phyloP scores from a whole-genome alignment of 768 basidiomycete species.

The Leucocoprinus birnbaumii region DNA sequence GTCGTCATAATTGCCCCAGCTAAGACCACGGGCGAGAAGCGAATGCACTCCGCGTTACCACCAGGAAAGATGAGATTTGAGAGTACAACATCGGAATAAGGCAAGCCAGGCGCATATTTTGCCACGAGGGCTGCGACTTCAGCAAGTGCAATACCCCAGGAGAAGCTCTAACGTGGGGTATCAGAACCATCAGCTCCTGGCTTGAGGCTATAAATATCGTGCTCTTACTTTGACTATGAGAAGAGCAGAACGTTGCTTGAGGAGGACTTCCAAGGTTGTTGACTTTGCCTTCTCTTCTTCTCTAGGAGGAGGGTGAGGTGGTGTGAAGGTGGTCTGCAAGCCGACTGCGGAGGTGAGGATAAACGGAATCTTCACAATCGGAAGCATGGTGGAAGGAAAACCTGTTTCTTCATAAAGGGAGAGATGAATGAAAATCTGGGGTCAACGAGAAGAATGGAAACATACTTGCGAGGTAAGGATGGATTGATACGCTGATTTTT shows the following conservation, averaged over 20 bases:
- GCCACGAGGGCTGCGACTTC: constrained; percentile 37
- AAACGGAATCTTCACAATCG: constrained; percentile 39
- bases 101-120: constrained; percentile 19
- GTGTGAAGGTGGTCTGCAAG: constrained; percentile 42
- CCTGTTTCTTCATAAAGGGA: too few relatives aligned
- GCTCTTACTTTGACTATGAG: constrained; percentile 31
- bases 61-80: constrained; percentile 24
- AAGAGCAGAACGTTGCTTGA: constrained; percentile 32
- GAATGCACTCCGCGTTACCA: constrained; percentile 20
- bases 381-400: constrained; percentile 15
- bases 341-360: constrained; percentile 39
- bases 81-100: constrained; percentile 22
- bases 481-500: too few relatives aligned
- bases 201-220: too few relatives aligned
- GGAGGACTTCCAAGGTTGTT: constrained; percentile 32
- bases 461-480: too few relatives aligned
- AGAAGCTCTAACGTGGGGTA: constrained; percentile 25
- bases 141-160: constrained; percentile 33
- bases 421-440: too few relatives aligned
- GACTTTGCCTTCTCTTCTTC: constrained; percentile 29
- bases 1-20: constrained; percentile 35
- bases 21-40: constrained; percentile 28
- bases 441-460: too few relatives aligned
- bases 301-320: constrained; percentile 39
- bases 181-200: too few relatives aligned